Conservation (phyloP, 2,329 filamentous ascomycete species). For the Xylaria sp. region DNA sequence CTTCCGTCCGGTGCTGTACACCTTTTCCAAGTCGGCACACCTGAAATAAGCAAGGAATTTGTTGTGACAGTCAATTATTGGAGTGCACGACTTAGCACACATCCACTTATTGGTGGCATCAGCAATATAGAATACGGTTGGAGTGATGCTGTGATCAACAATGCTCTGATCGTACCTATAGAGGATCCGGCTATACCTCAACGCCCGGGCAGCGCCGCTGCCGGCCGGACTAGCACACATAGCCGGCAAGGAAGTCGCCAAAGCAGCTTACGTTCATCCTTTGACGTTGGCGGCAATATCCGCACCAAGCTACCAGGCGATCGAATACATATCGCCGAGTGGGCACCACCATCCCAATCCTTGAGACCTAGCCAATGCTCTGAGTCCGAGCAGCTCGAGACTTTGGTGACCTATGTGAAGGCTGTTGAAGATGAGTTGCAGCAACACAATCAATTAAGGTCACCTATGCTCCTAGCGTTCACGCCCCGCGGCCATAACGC, state of each 20-base stretch:
- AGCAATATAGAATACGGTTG: constrained; percentile 98
- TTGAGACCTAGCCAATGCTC: constrained; percentile 83
- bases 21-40: constrained; percentile 96
- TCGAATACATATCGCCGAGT: constrained; percentile 83
- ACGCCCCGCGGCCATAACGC: constrained; percentile 85
- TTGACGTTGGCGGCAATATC: constrained; percentile 70
- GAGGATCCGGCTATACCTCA: constrained; percentile 58
- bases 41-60: constrained; percentile 94
- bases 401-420: constrained; percentile 80
- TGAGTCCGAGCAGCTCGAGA: constrained; percentile 83
- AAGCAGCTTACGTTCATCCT: constrained; percentile 65
- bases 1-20: constrained; percentile 94
- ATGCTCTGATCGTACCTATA: constrained; percentile 62
- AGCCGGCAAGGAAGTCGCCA: constrained; percentile 53
- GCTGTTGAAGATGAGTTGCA: constrained; percentile 87
- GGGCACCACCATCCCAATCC: constrained; percentile 88
- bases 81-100: constrained; percentile 93
- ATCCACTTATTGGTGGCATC: constrained; percentile 90
- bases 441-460: constrained; percentile 86
- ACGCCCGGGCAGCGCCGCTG: constrained; percentile 63
- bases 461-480: constrained; percentile 89
- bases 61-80: constrained; percentile 97
- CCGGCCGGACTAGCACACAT: constrained; percentile 58
- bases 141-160: constrained; percentile 83
- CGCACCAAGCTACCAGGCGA: constrained; percentile 83